Conservation (phyloP, 192 early-diverging fungal species). For the Coemansia sp. region DNA sequence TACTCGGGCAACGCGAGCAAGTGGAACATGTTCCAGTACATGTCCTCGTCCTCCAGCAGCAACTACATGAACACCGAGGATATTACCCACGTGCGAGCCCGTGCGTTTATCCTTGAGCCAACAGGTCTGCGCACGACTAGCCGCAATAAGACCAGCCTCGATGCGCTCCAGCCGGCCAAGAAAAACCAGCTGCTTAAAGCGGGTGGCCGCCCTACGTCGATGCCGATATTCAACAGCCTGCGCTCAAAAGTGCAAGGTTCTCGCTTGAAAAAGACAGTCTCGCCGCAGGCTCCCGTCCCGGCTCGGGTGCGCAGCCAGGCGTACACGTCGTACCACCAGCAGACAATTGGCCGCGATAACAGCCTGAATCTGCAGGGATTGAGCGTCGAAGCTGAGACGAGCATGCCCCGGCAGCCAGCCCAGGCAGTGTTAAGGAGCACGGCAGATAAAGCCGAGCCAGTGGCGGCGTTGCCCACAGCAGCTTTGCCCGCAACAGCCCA, state of each 20-base stretch:
- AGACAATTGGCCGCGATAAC: conserved; percentile 18
- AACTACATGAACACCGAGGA: conserved; percentile 51
- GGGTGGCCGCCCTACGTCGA: conserved; percentile 11
- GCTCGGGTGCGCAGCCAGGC: conserved; percentile 48
- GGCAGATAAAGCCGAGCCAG: not conserved
- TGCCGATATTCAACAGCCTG: conserved; percentile 19
- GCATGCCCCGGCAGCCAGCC: not conserved
- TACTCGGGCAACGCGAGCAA: conserved; percentile 49
- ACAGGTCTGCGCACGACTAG: conserved; percentile 47
- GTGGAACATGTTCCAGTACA: conserved; percentile 41
- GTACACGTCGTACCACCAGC: conserved; percentile 44
- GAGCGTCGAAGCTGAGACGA: not conserved
- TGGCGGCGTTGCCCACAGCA: too few relatives aligned
- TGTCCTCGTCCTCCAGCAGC: conserved; percentile 45
- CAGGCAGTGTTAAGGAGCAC: not conserved
- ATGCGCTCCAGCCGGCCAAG: conserved; percentile 14
- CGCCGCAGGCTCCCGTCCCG: conserved; percentile 32
- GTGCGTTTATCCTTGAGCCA: conserved; percentile 63
- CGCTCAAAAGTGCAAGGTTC: conserved; percentile 2
- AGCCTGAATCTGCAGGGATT: conserved; percentile 29
- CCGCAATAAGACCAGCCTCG: conserved; percentile 16
- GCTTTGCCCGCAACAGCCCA: not conserved
- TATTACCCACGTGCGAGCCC: conserved; percentile 46
- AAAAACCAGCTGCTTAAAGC: not conserved
- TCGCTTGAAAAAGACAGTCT: not conserved